Base-by-base conservation (phyloP, 352 stramenopile species). In the Pythium oligandrum region DNA sequence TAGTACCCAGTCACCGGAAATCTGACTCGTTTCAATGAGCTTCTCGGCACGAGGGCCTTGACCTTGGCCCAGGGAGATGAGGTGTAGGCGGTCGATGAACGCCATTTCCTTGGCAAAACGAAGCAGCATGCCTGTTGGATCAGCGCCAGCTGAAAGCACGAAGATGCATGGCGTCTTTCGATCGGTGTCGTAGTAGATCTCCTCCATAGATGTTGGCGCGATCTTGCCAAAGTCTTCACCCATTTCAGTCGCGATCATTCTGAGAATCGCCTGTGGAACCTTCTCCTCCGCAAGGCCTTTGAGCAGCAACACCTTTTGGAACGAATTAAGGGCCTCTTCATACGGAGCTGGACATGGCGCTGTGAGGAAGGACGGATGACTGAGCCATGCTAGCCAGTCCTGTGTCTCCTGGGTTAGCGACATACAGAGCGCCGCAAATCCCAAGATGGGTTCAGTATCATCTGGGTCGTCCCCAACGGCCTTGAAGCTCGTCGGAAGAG, bases 81-180 rank as follows among this genome's bases (percentile, higher is more conserved):
- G 70, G 51, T 96, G 83, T 43, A 98, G 59, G 0, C 88, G 73
- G 54, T 96, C 86, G 42, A 75, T 90, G 57, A 96, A 96, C 8
- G 68, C 71, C 63, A 86, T 88, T 34, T 95, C 86, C 47, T 95
- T 94, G 3, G 91, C 92, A 61, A 97, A 97, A 6, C 90, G 87
- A 42, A 98, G 79, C 40, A 98, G 67, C 85, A 97, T 96, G 0
- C 83, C 86, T 4, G 92, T 98, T 6, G 92, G 92, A 51, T 98
- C 92, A 0, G 91, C 92, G 3, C 92, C 92, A 3, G 86, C 89
- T 0, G 85, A 96, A 2, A 98, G 60, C 40, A 98, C 90, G 54
- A 98, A 98, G 56, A 98, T 97, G 53, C 92, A 97, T 8, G 92
- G 92, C 6, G 91, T 98, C 51, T 89, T 92, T 36, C 86, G 78